Evolutionary conservation across 1,139 yeast genomes (phyloP), one percentile per base, ranked within the genome.

Genomic region (Pichia sp.): DNA sequence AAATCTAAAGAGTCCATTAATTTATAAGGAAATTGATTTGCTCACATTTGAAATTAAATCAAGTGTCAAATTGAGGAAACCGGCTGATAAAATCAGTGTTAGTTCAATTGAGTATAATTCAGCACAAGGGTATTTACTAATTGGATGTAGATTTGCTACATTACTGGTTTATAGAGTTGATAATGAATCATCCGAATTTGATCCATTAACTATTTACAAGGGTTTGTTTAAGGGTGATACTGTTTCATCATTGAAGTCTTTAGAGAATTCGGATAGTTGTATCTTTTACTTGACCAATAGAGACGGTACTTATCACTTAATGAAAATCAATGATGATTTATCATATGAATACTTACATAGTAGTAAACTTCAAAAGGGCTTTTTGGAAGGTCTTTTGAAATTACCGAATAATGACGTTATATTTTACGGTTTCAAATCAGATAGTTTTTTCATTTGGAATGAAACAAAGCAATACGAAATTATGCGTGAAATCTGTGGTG

Each of bases 351-450:
- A 76, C 8, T 58, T 78, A 1, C 86, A 78, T 46, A 73, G 79
- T 35, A 87, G 85, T 61, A 81, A 80, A 58, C 65, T 85, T 3
- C 74, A 85, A 27, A 76, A 81, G 53, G 96, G 97, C 0, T 83
- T 82, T 52, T 67, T 90, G 7, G 97, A 89, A 65, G 96, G 96
- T 4, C 79, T 81, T 0, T 70, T 70, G 48, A 66, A 79, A 38
- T 57, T 57, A 15, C 53, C 58, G 3, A 46, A 65, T 13, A 59
- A 69, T 13, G 80, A 83, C 45, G 67, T 82, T 43, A 67, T 85
- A 3, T 65, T 86, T 2, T 86, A 79, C 60, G 97, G 97, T 0
- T 92, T 92, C 70, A 80, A 82, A 55, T 86, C 94, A 1, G 83
- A 85, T 44, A 69, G 74, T 45, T 89, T 92, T 62, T 85, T 82